Evolutionary conservation across 2,329 filamentous ascomycete species (phyloP).

Genomic region (Drechslerella dactyloides): DNA sequence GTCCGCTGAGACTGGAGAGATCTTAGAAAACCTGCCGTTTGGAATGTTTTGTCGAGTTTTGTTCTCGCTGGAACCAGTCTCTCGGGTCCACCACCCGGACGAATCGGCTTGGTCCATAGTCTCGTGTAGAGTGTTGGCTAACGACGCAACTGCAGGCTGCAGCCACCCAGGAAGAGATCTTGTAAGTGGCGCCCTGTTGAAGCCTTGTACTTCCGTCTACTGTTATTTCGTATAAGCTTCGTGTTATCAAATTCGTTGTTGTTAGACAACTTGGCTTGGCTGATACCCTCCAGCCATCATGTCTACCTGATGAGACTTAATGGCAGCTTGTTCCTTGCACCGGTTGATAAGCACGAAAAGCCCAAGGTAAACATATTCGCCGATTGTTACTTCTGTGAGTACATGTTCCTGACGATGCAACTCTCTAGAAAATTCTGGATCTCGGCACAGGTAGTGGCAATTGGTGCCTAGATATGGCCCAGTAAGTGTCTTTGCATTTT

Average conservation of each 20-base stretch:
- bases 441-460: constrained; percentile 61
- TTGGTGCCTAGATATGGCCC: constrained; percentile 60
- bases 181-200: background rate
- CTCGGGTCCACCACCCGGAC: constrained; percentile 10
- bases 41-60: constrained; percentile 30
- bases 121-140: background rate
- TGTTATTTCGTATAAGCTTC: background rate
- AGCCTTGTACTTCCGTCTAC: background rate
- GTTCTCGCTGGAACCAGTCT: constrained; percentile 10
- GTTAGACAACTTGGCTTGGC: background rate
- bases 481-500: constrained; percentile 42
- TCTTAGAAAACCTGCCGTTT: constrained; percentile 30
- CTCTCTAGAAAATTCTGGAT: constrained; percentile 57
- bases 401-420: background rate
- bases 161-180: background rate
- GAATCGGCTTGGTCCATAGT: background rate
- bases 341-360: constrained; percentile 51
- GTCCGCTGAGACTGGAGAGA: constrained; percentile 3
- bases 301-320: constrained; percentile 49
- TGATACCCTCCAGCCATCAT: constrained; percentile 25
- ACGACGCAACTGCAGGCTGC: background rate
- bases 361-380: constrained; percentile 12
- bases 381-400: no score
- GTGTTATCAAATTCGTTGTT: background rate
- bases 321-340: constrained; percentile 52